Evolutionary conservation across 371 early-diverging fungal species (phyloP).

Genomic region (Batrachochytrium dendrobatidis): DNA sequence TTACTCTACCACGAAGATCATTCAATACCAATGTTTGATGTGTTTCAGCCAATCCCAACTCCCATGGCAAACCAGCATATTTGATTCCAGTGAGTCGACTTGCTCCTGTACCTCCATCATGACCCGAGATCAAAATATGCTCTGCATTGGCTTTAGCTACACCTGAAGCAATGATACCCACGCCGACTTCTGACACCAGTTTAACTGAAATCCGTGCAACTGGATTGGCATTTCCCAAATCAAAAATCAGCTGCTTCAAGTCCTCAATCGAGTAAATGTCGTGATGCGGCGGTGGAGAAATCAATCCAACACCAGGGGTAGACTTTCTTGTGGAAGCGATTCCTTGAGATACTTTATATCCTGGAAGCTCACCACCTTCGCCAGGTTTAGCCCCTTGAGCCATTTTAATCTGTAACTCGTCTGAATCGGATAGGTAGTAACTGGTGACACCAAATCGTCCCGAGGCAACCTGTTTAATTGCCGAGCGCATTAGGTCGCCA

Average conservation of each 20-base stretch:
- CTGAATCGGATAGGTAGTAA: slow-evolving; percentile 85
- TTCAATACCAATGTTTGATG: slow-evolving; percentile 94
- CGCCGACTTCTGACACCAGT: slow-evolving; percentile 93
- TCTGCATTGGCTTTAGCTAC: slow-evolving; percentile 96
- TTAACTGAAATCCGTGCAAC: slow-evolving; percentile 89
- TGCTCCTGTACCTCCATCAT: slow-evolving; percentile 98
- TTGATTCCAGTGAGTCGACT: slow-evolving; percentile 96
- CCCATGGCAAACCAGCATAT: slow-evolving; percentile 96
- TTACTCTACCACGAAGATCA: slow-evolving; percentile 88
- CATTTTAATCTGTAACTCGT: slow-evolving; percentile 97
- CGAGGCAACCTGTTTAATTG: slow-evolving; percentile 97
- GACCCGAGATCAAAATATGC: slow-evolving; percentile 88
- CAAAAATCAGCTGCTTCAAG: slow-evolving; percentile 94
- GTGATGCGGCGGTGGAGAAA: slow-evolving; percentile 95
- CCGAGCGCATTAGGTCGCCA: slow-evolving; percentile 78
- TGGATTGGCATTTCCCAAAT: slow-evolving; percentile 89
- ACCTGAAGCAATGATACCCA: slow-evolving; percentile 92
- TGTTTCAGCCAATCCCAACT: slow-evolving; percentile 93
- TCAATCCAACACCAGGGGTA: slow-evolving; percentile 90
- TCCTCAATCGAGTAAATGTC: slow-evolving; percentile 96
- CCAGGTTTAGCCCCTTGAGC: slow-evolving; percentile 98
- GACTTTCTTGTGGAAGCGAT: slow-evolving; percentile 92
- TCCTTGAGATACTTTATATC: slow-evolving; percentile 80
- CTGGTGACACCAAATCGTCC: slow-evolving; percentile 96
- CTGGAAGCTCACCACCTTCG: slow-evolving; percentile 67